A percentile compares a stretch with the other conserved stretches of the same genome.
phyloP scores from a whole-genome alignment of 2,329 filamentous ascomycete species.

The Fusarium subglutinans region DNA sequence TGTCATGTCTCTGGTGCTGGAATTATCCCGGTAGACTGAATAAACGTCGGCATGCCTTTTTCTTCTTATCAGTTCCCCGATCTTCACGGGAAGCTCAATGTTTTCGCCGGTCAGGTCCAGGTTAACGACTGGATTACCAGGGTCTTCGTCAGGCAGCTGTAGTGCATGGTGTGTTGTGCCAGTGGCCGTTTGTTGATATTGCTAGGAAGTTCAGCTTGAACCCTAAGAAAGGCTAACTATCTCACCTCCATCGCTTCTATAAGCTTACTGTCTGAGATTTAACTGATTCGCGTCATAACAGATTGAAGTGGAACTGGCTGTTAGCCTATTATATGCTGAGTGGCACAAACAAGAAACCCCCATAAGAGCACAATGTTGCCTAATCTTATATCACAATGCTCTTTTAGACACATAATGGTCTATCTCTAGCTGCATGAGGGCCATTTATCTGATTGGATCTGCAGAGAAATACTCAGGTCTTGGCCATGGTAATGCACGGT shows the following conservation, averaged over 20 bases:
- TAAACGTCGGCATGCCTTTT: neutral
- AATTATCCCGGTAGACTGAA: neutral
- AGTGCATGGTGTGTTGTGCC: neutral
- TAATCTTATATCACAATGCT: neutral
- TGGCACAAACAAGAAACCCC: neutral
- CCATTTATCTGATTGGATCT: neutral
- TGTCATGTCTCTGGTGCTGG: neutral
- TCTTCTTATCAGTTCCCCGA: neutral
- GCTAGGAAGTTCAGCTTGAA: neutral
- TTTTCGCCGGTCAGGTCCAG: accelerated
- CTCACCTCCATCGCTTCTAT: neutral
- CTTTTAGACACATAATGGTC: neutral
- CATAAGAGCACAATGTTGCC: neutral
- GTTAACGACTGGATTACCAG: accelerated
- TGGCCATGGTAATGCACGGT: accelerated
- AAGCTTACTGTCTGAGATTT: accelerated
- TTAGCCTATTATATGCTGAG: too few species aligned
- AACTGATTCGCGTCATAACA: accelerated
- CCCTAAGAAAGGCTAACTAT: too few species aligned
- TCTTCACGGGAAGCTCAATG: accelerated
- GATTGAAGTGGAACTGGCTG: too few species aligned
- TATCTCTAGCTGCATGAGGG: accelerated
- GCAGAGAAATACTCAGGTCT: too few species aligned
- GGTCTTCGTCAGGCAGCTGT: neutral
- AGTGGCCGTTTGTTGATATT: neutral